These are phyloP conservation scores for Coprinellus micaceus DNA, from an alignment of 768 basidiomycete genomes.

Conservation along the genomic window DNA sequence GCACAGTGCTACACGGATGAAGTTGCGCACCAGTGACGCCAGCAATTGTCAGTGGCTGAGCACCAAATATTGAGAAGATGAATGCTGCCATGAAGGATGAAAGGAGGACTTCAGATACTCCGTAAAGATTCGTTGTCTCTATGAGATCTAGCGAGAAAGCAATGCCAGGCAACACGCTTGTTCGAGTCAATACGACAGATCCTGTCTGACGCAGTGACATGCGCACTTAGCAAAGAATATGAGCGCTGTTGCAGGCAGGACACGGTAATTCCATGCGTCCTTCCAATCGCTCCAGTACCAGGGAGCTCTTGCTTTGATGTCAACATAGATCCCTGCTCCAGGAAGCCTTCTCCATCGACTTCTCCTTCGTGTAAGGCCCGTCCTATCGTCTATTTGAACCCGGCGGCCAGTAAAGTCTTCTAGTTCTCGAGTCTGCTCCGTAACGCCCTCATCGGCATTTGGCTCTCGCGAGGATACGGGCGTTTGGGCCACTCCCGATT, in stretches of 20 bases:
- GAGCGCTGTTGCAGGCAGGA: slow-evolving; percentile 79
- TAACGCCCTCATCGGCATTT: no score
- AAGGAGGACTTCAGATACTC: slow-evolving; percentile 80
- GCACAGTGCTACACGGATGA: not conserved
- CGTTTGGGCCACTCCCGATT: no score
- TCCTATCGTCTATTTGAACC: not conserved
- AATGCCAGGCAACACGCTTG: slow-evolving; percentile 81
- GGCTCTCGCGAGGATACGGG: no score
- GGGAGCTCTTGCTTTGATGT: slow-evolving; percentile 67
- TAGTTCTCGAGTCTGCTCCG: not conserved
- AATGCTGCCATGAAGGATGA: slow-evolving; percentile 88
- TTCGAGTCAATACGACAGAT: not conserved
- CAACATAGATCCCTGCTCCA: slow-evolving; percentile 63
- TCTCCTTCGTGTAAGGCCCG: not conserved
- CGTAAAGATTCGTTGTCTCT: slow-evolving; percentile 86
- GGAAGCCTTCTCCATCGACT: slow-evolving; percentile 14
- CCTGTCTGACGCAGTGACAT: no score
- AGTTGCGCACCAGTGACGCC: slow-evolving; percentile 71
- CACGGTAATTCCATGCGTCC: slow-evolving; percentile 89
- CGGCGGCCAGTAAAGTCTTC: not conserved
- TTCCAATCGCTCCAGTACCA: slow-evolving; percentile 88
- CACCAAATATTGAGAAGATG: slow-evolving; percentile 81
- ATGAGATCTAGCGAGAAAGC: slow-evolving; percentile 92
- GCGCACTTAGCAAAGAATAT: slow-evolving; percentile 83
- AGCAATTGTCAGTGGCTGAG: slow-evolving; percentile 87